Evolutionary conservation across 1,139 yeast genomes (phyloP).

Genomic region (Yamadazyma sp.): DNA sequence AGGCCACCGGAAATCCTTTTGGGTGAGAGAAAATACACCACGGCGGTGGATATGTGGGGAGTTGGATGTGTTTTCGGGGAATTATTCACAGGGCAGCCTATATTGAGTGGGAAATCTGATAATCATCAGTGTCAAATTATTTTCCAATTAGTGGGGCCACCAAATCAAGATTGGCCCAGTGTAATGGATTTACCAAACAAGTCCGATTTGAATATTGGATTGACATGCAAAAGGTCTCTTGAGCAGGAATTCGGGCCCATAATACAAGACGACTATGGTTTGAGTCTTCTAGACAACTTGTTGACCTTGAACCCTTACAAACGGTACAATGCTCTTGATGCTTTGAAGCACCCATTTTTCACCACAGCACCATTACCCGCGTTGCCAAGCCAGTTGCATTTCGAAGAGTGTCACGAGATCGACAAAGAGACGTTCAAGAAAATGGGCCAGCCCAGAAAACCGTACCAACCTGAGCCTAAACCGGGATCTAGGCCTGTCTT

Average conservation of each 20-base stretch:
- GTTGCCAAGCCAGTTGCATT: conserved; percentile 49
- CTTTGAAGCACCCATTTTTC: conserved; percentile 72
- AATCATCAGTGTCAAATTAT: conserved; percentile 86
- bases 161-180: conserved; percentile 66
- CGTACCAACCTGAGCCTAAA: conserved; percentile 1
- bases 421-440: conserved; percentile 49
- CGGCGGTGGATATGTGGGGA: conserved; percentile 97
- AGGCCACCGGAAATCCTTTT: conserved; percentile 85
- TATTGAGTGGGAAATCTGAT: conserved; percentile 82
- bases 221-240: conserved; percentile 54
- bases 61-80: conserved; percentile 96
- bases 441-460: conserved; percentile 2
- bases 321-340: conserved; percentile 77
- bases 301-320: conserved; percentile 66
- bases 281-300: conserved; percentile 52
- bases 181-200: conserved; percentile 65
- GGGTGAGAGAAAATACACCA: conserved; percentile 84
- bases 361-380: conserved; percentile 63
- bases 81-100: conserved; percentile 76
- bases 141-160: conserved; percentile 81
- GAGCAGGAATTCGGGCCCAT: conserved; percentile 41
- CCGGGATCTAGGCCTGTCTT: not conserved
- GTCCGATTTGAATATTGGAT: conserved; percentile 40
- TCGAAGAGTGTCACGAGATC: conserved; percentile 87
- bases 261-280: conserved; percentile 31